Base-by-base conservation (phyloP, 148 eudicot species). In the Tetragonia tetragonoides region DNA sequence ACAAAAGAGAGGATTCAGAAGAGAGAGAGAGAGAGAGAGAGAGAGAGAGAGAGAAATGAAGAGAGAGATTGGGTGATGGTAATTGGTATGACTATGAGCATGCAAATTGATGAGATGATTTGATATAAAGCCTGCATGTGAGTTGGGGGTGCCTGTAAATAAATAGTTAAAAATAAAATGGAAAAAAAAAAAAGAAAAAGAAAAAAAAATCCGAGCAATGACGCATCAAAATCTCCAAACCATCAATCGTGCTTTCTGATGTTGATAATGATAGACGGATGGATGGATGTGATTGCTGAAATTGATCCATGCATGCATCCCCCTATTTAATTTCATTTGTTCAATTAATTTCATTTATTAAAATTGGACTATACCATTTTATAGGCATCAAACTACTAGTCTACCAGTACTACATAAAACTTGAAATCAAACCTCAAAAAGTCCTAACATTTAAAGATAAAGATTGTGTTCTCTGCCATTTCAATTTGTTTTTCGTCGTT, bases 61-160 rank as follows among this genome's bases (percentile, higher is more conserved):
- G 0, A 28, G 34, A 28, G 34, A 28, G 34, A 28, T 28, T 28
- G 51, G 15, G 46, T 20, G 73, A 17, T 10, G 56, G 42, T 51
- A 64, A 34, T 10, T 54, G 64, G 38, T 20, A 5, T 54, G 44
- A 41, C 18, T 37, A 2, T 39, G 44, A 39, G 51, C 47, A 73
- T 73, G 65, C 16, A 71, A 51, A 73, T 57, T 73, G 64, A 56
- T 73, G 46, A 73, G 2, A 17, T 73, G 76, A 73, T 73, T 39
- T 73, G 76, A 73, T 73, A 54, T 73, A 73, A 73, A 73, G 76
- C 76, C 76, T 73, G 76, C 66, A 20, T 56, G 12, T 73, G 47
- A 73, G 24, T 56, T 56, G 76, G 65, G 64, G 60, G 39, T 54
- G 66, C 37, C 18, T 12, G 18, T 46, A 47, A 47, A 21, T 23